These are phyloP conservation scores for Thelonectria olida DNA, from an alignment of 2,329 filamentous ascomycete species.

Conservation along the genomic window DNA sequence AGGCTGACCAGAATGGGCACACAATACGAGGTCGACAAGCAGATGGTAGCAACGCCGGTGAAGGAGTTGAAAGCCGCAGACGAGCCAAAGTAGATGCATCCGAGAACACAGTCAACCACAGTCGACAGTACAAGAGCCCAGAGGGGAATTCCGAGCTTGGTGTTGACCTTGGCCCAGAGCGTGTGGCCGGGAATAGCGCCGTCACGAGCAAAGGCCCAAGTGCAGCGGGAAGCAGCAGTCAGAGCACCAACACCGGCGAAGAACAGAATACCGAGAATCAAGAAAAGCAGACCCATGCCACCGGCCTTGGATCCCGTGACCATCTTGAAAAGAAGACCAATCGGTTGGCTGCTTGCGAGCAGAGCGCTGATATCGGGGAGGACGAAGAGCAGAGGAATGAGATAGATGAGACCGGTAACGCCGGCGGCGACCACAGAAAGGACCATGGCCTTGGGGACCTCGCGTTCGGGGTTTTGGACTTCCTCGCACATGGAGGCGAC, in stretches of 20 bases:
- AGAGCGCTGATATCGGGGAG: constrained; percentile 72
- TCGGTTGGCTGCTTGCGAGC: constrained; percentile 76
- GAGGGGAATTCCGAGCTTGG: constrained; percentile 73
- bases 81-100: constrained; percentile 81
- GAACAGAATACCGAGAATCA: constrained; percentile 78
- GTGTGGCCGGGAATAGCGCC: constrained; percentile 75
- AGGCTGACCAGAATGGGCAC: constrained; percentile 78
- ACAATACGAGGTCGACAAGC: constrained; percentile 77
- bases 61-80: constrained; percentile 81
- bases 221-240: constrained; percentile 77
- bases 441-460: constrained; percentile 74
- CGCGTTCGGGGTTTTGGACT: constrained; percentile 65
- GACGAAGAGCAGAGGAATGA: constrained; percentile 80
- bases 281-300: constrained; percentile 77
- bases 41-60: constrained; percentile 82
- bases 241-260: constrained; percentile 79
- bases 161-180: constrained; percentile 72
- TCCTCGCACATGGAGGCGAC: constrained; percentile 65
- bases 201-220: constrained; percentile 79
- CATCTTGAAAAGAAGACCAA: constrained; percentile 77
- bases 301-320: constrained; percentile 76
- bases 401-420: constrained; percentile 68
- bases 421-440: constrained; percentile 71
- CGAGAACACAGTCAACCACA: constrained; percentile 73
- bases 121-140: constrained; percentile 75